A percentile compares a stretch with the other conserved stretches of the same genome.
Evolutionary conservation across 805 yeast species (phyloP).

Genomic region (Candida qinlingensis): DNA sequence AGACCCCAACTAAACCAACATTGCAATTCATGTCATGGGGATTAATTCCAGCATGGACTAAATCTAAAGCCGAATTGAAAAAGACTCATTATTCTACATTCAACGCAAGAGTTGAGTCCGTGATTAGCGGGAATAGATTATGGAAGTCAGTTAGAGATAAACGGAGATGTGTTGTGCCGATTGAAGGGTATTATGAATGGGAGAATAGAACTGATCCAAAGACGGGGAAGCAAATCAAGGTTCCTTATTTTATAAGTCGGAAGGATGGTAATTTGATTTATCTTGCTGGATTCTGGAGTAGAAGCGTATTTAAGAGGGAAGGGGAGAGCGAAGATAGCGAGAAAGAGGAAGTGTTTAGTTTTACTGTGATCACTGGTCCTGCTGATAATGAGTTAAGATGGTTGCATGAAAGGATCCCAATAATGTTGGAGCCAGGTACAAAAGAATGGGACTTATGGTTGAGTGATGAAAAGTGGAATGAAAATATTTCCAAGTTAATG

Average conservation of each 20-base stretch:
- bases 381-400: slow-evolving; percentile 58
- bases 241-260: slow-evolving; percentile 63
- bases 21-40: slow-evolving; percentile 74
- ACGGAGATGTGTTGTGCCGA: slow-evolving; percentile 69
- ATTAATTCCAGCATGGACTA: slow-evolving; percentile 63
- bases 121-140: slow-evolving; percentile 40
- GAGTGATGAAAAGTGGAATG: slow-evolving; percentile 36
- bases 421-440: slow-evolving; percentile 54
- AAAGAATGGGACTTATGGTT: slow-evolving; percentile 65
- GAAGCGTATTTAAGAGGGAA: slow-evolving; percentile 9
- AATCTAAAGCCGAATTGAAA: slow-evolving; percentile 28
- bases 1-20: slow-evolving; percentile 13
- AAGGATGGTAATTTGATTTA: slow-evolving; percentile 49
- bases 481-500: slow-evolving; percentile 35
- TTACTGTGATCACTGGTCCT: slow-evolving; percentile 68
- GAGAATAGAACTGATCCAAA: slow-evolving; percentile 22
- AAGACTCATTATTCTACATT: slow-evolving; percentile 43
- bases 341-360: slow-evolving; percentile 36
- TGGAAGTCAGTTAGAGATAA: slow-evolving; percentile 51
- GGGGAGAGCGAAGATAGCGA: slow-evolving; percentile 4
- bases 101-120: slow-evolving; percentile 69
- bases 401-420: slow-evolving; percentile 79
- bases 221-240: slow-evolving; percentile 34
- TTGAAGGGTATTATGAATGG: slow-evolving; percentile 90
- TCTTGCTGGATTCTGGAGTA: slow-evolving; percentile 54